Evolutionary conservation across 768 basidiomycete species (phyloP).

Genomic region (Xanthoconium stramineum): DNA sequence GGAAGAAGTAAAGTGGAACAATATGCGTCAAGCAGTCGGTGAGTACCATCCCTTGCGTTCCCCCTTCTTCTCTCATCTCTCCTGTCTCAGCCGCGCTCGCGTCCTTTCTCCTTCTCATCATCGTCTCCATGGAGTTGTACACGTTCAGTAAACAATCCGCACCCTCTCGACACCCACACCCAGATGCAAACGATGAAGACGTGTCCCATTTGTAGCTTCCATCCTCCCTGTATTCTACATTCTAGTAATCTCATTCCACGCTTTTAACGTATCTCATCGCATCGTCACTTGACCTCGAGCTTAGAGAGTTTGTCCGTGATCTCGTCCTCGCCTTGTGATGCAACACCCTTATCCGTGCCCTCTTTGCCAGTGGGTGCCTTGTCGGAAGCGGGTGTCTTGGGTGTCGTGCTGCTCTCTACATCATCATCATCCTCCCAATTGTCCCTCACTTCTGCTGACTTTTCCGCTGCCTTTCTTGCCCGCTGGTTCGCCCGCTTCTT

Average conservation of each 20-base stretch:
- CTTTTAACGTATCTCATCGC: not conserved
- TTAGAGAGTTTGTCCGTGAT: slow-evolving; percentile 54
- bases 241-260: slow-evolving; percentile 7
- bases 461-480: slow-evolving; percentile 60
- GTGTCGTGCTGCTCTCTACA: slow-evolving; percentile 23
- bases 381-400: slow-evolving; percentile 22
- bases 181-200: slow-evolving; percentile 7
- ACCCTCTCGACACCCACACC: not conserved
- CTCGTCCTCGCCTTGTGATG: slow-evolving; percentile 18
- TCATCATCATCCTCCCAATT: slow-evolving; percentile 79
- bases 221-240: slow-evolving; percentile 9
- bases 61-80: not conserved
- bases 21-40: slow-evolving; percentile 82
- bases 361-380: slow-evolving; percentile 10
- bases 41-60: slow-evolving; percentile 25
- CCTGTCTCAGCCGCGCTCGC: slow-evolving; percentile 51
- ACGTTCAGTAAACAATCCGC: slow-evolving; percentile 37
- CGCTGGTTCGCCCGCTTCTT: slow-evolving; percentile 79
- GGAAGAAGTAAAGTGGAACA: slow-evolving; percentile 87
- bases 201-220: slow-evolving; percentile 14
- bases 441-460: slow-evolving; percentile 59
- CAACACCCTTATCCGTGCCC: too few species aligned
- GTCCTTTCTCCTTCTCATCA: slow-evolving; percentile 65
- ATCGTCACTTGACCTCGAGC: slow-evolving; percentile 48
- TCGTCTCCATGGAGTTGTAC: slow-evolving; percentile 68